Base-by-base conservation (phyloP, 371 early-diverging fungal species). In the Blakeslea trispora region DNA sequence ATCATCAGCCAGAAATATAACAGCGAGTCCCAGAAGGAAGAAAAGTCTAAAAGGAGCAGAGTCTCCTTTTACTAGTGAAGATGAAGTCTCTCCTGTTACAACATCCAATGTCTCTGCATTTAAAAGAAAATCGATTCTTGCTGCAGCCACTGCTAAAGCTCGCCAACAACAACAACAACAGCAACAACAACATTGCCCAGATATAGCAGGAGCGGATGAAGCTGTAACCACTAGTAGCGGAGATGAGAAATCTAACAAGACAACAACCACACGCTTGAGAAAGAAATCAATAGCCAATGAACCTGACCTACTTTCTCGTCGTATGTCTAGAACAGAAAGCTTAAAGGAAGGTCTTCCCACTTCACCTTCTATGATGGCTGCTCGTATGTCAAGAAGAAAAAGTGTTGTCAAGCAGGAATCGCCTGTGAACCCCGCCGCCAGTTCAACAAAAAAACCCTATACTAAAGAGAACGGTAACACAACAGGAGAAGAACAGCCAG, bases 291-390 rank as follows among this genome's bases (percentile, higher is more conserved):
- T 50, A 6, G 58, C 35, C 11, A 18, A 39, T 17, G 57, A 62
- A 18, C 32, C 43, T 18, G 55, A 42, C 18, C 45, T 52, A 14
- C 18, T 23, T 15, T 24, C 45, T 32, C 53, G 77, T 28, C 53
- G 74, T 5, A 54, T 63, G 55, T 73, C 72, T 1, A 35, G 77
- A 28, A 74, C 74, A 4, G 77, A 77, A 40, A 69, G 59, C 35
- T 40, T 74, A n/a, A 73, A 77, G 19, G 77, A 73, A 44, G 70
- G 74, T 18, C 22, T 77, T 0, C 74, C 77, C 3, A 73, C 74
- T 1, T 59, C 63, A 8, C 66, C 76, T 4, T 68, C 70, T 6
- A 48, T 64, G 37, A 44, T 45, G 41, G 56, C 56, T 2, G 67
- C 71, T 15, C 43, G 64, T 15, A 55, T 54, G 39, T 46, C 60